Evolutionary conservation across 805 yeast species (phyloP).

Genomic region (Kuraishia floccosa): DNA sequence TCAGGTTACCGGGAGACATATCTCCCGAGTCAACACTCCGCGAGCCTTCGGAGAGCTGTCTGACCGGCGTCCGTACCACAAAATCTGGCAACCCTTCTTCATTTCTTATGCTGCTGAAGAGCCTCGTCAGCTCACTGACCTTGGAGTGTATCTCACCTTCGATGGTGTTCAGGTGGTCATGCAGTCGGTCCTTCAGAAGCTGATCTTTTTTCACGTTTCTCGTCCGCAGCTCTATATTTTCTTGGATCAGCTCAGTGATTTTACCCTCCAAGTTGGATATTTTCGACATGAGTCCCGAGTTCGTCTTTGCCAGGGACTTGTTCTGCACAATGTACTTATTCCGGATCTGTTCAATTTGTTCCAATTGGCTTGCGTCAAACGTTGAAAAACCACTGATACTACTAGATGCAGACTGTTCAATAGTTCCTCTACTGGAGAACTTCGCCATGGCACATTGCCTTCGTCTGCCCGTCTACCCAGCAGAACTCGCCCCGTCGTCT

Average conservation of each 20-base stretch:
- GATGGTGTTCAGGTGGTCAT: conserved; percentile 22
- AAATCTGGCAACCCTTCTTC: conserved; percentile 19
- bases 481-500: no score
- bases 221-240: conserved; percentile 32
- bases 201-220: conserved; percentile 12
- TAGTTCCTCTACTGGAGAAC: no score
- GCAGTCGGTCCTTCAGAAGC: conserved; percentile 12
- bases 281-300: conserved; percentile 38
- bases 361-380: no score
- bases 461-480: no score
- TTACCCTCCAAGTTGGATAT: conserved; percentile 41
- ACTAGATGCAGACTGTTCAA: no score
- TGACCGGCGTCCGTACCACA: no score
- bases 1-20: no score
- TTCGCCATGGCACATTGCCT: no score
- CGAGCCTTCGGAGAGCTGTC: no score
- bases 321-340: conserved; percentile 32
- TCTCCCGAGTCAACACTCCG: no score
- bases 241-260: conserved; percentile 35
- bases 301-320: conserved; percentile 46
- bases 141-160: conserved; percentile 29
- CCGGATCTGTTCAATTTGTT: conserved; percentile 1
- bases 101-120: conserved; percentile 23
- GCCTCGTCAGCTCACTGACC: conserved; percentile 31
- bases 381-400: no score